Conservation (phyloP, 148 eudicot genomes). For the Limonium bicolor region DNA sequence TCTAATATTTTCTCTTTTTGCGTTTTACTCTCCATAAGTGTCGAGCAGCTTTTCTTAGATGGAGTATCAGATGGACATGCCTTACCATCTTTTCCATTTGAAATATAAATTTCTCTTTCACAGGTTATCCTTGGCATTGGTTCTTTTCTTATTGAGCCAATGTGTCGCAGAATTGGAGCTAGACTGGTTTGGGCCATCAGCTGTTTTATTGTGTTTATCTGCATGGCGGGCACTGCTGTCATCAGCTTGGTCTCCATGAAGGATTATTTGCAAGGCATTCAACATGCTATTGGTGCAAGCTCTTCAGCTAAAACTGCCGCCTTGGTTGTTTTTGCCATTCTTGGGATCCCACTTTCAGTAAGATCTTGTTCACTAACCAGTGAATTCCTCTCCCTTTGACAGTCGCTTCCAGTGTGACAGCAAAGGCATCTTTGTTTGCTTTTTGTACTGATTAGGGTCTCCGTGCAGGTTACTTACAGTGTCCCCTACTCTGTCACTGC, state of each 20-base stretch:
- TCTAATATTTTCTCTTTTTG: too few species aligned
- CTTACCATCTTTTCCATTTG: neutral
- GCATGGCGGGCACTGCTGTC: conserved; percentile 86
- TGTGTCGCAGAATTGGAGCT: conserved; percentile 71
- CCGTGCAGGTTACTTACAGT: conserved; percentile 67
- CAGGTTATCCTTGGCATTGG: conserved; percentile 87
- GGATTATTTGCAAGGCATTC: conserved; percentile 34
- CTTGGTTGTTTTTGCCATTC: conserved; percentile 71
- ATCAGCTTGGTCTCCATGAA: conserved; percentile 59
- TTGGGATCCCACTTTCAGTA: conserved; percentile 92
- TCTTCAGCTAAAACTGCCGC: conserved; percentile 57
- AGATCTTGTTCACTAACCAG: conserved; percentile 13
- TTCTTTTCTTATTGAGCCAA: conserved; percentile 84
- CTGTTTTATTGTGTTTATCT: conserved; percentile 62
- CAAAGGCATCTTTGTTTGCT: neutral
- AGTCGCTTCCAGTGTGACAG: neutral
- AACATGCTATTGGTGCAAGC: conserved; percentile 48
- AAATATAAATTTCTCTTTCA: neutral
- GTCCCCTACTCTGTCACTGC: conserved; percentile 96
- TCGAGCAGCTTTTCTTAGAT: too few species aligned
- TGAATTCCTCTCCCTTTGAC: neutral
- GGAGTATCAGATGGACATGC: too few species aligned
- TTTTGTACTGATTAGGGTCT: neutral
- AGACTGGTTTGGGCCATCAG: conserved; percentile 90
- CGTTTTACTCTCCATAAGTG: too few species aligned